Evolutionary conservation across 768 basidiomycete species (phyloP), one percentile per base, ranked within the genome.

Genomic region (Leccinum disarticulatum): DNA sequence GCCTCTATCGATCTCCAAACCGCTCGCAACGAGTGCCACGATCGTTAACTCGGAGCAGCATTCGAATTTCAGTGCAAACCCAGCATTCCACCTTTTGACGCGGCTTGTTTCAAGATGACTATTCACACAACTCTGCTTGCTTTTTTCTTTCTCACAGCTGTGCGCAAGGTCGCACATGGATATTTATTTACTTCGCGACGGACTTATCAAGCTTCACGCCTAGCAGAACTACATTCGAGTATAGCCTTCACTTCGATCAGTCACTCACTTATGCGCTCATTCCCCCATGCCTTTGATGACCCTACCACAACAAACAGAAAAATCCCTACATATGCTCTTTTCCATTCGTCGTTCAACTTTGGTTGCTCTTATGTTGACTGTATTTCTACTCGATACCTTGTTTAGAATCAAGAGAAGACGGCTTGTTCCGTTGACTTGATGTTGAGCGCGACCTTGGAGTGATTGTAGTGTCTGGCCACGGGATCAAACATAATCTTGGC

Each of bases 11-110:
- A 3, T 25, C 28, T 41, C 33, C 56, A 14, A 51, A 28, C n/a
- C 49, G 8, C 13, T n/a, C 30, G 10, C 22, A 36, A 52, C 60
- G 58, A 35, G 43, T 43, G 33, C 15, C 58, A 27, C 50, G 48
- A 36, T 46, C 65, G n/a, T 31, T 52, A 28, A 35, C 33, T 35
- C 33, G 33, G 33, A 51, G 61, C 11, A 49, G 36, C 13, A 25
- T 68, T 43, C 49, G 31, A 30, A 56, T 70, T 35, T 56, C 58
- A 2, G 58, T 67, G 41, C 65, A 70, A 46, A 62, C 68, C 30
- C 56, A 56, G 6, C 22, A 49, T 31, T 48, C 36, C 36, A 41
- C 22, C 2, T 22, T 51, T 55, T 69, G 57, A 67, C 19, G 43
- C 43, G 19, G 43, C 19, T 51, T 19, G 14, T 49, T 52, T 52